Conservation (phyloP, 2,329 filamentous ascomycete species). For the Pseudopithomyces maydicus region DNA sequence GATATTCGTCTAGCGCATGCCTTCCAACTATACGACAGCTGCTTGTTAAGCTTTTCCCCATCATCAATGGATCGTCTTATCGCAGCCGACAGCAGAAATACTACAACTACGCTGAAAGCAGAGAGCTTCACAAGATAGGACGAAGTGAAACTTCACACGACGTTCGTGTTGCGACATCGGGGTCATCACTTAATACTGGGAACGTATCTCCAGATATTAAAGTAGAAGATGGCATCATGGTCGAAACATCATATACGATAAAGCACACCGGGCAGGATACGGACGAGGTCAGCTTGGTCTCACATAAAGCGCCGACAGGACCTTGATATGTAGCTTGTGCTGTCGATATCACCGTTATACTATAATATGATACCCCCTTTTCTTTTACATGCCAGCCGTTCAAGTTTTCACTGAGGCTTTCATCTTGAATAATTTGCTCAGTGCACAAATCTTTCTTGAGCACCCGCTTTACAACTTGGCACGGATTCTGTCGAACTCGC, state of each 20-base stretch:
- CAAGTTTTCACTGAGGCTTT: too few species aligned
- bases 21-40: conserved; percentile 48
- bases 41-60: conserved; percentile 43
- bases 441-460: background rate
- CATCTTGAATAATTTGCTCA: background rate
- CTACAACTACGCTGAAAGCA: conserved; percentile 19
- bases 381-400: too few species aligned
- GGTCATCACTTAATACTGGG: conserved; percentile 16
- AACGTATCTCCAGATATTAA: background rate
- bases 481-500: background rate
- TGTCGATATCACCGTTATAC: background rate
- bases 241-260: conserved; percentile 1
- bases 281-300: background rate
- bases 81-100: conserved; percentile 27
- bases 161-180: background rate
- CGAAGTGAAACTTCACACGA: background rate
- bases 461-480: background rate
- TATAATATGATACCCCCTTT: background rate
- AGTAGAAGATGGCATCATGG: background rate
- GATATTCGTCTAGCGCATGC: conserved; percentile 36
- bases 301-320: background rate
- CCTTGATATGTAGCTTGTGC: too few species aligned
- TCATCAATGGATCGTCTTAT: conserved; percentile 40
- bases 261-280: background rate
- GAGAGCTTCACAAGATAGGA: background rate